Evolutionary conservation across 495 filamentous ascomycete species (phyloP), one percentile per base, ranked within the genome.

Genomic region (Xylaria intraflava): DNA sequence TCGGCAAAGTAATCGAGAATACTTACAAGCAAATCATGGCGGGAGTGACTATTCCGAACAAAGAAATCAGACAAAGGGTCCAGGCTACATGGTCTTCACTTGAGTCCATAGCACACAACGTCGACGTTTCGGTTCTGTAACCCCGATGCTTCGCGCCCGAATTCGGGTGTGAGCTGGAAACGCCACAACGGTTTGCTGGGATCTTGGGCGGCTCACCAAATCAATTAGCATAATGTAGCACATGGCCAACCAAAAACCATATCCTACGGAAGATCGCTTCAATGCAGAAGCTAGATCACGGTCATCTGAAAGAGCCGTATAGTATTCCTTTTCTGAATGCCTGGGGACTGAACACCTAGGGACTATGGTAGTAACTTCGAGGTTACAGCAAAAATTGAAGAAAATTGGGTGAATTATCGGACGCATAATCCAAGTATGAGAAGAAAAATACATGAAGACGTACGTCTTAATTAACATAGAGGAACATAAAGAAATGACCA

Each of bases 11-110:
- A 12, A 26, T 54, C 26, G 30, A 55, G 12, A 46, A 27, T 22
- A 50, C 50, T 1, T 49, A 49, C 19, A 30, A 20, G 45, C 44
- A 54, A 24, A 53, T 49, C 33, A 54, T 49, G 43, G 51, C 45
- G 8, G 49, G 51, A 6, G 19, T 46, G n/a, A 10, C 2, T 5
- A 35, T 50, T 8, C 40, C 44, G 14, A 33, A 59, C 16, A 31
- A 39, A n/a, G 51, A 54, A 20, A 46, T 59, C 6, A 29, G 42
- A 39, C 31, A 51, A 5, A 49, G 46, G 24, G 7, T 55, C 7
- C 20, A 51, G 11, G 8, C 14, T 20, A 26, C 43, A 8, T 59
- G 45, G 46, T 40, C 45, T 7, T 20, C 43, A 6, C 23, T 59
- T 12, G 30, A 59, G 31, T 26, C 46, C 0, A 10, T 55, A 10